Percentiles rank a stretch among this genome's conserved stretches.
These are phyloP conservation scores for Nicotiana undulata DNA, from an alignment of 257 asterid species.

Conservation along the genomic window DNA sequence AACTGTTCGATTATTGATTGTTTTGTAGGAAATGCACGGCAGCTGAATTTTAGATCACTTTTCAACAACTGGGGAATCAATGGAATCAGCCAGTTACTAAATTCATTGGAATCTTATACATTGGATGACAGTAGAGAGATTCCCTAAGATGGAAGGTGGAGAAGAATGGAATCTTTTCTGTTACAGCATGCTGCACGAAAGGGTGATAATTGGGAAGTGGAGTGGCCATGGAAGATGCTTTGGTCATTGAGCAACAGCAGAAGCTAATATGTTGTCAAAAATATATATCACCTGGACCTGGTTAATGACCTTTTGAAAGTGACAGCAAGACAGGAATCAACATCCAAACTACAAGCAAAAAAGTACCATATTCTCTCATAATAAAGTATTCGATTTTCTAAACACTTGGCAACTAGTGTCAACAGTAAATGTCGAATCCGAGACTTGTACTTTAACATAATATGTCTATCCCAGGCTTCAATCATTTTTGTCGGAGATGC, in stretches of 20 bases:
- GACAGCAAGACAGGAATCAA: not conserved
- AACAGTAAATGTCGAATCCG: not conserved
- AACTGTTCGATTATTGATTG: not conserved
- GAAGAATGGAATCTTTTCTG: not conserved
- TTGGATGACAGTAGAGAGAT: not conserved
- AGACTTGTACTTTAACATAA: not conserved
- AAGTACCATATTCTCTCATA: not conserved
- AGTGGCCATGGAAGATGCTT: not conserved
- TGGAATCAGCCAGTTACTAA: not conserved
- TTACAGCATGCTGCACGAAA: not conserved
- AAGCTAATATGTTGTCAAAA: not conserved
- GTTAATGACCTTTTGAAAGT: not conserved
- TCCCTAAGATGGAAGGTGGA: not conserved
- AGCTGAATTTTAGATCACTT: not conserved
- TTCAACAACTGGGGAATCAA: not conserved
- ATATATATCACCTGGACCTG: not conserved
- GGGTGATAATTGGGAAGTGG: not conserved
- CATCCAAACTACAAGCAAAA: not conserved
- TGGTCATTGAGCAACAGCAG: not conserved
- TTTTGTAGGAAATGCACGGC: not conserved
- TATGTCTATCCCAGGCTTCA: not conserved
- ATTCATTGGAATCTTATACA: not conserved
- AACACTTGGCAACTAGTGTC: not conserved
- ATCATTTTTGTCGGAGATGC: not conserved
- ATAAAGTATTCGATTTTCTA: not conserved